Evolutionary conservation across 306 rosid genomes (phyloP).

Genomic region (Lotus japonicus): DNA sequence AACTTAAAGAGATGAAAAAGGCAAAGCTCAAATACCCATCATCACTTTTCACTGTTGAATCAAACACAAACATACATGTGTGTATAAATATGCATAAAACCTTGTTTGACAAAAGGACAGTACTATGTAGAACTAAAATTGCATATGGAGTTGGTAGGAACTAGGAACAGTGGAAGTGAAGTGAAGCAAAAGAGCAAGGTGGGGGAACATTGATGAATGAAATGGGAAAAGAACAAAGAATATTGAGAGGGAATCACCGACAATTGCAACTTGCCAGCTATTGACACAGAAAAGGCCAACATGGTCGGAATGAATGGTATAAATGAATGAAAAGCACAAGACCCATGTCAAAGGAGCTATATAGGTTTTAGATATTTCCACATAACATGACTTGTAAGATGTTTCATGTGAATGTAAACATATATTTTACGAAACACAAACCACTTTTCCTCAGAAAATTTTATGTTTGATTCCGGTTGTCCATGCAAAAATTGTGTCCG

Average conservation of each 20-base stretch:
- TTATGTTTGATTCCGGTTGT: too few relatives aligned
- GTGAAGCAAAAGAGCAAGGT: neutral
- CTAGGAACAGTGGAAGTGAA: neutral
- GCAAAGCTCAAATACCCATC: neutral
- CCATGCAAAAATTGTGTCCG: too few relatives aligned
- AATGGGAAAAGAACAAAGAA: neutral
- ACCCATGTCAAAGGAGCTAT: neutral
- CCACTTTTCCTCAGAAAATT: too few relatives aligned
- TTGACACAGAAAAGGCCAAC: neutral
- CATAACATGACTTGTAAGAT: too few relatives aligned
- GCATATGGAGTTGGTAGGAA: neutral
- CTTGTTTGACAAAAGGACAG: neutral
- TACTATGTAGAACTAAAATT: neutral
- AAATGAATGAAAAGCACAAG: neutral
- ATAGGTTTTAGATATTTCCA: neutral
- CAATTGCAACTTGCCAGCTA: constrained; percentile 20
- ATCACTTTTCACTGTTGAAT: neutral
- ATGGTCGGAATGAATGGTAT: neutral
- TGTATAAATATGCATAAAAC: too few relatives aligned
- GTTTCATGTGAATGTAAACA: too few relatives aligned
- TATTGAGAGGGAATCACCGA: constrained; percentile 19
- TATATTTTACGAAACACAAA: too few relatives aligned
- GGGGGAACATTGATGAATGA: neutral
- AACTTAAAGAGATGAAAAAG: neutral
- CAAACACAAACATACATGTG: neutral